A percentile compares a stretch with the other conserved stretches of the same genome.
These are phyloP conservation scores for Pichia sp. DNA, from an alignment of 1,139 yeast species.

Conservation along the genomic window DNA sequence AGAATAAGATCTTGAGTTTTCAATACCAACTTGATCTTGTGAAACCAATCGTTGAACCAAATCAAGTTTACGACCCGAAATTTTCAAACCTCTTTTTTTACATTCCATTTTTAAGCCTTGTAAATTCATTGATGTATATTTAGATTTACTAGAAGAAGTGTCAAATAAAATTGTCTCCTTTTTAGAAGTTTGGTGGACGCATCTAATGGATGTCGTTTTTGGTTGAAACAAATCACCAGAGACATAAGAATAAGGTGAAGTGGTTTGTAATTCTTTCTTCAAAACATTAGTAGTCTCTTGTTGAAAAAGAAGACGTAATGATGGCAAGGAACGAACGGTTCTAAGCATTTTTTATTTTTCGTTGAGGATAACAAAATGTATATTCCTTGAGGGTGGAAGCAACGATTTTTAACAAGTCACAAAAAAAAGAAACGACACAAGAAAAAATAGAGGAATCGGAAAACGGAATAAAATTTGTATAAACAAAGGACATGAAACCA, in stretches of 20 bases:
- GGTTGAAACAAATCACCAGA: constrained; percentile 15
- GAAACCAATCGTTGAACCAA: constrained; percentile 41
- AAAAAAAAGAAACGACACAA: no score
- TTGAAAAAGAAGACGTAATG: constrained; percentile 27
- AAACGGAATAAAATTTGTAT: no score
- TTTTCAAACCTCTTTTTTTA: constrained; percentile 47
- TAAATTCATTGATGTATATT: constrained; percentile 39
- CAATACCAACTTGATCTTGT: constrained; percentile 16
- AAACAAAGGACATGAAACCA: no score
- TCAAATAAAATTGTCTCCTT: constrained; percentile 34
- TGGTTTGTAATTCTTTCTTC: constrained; percentile 2
- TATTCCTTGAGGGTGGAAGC: no score
- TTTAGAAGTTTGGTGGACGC: constrained; percentile 38
- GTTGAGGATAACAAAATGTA: no score
- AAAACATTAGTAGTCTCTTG: constrained; percentile 19
- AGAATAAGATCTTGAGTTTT: constrained; percentile 10
- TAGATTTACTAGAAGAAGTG: constrained; percentile 24
- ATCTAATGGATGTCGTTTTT: constrained; percentile 24
- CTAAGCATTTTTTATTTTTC: constrained; percentile 21
- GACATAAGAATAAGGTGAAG: constrained; percentile 3
- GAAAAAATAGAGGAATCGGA: no score
- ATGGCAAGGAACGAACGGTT: constrained; percentile 35
- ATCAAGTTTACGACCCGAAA: constrained; percentile 51
- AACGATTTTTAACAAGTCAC: no score
- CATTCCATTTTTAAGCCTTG: constrained; percentile 49